phyloP scores from a whole-genome alignment of 2,329 filamentous ascomycete species.

The Lecanicillium sp. region DNA sequence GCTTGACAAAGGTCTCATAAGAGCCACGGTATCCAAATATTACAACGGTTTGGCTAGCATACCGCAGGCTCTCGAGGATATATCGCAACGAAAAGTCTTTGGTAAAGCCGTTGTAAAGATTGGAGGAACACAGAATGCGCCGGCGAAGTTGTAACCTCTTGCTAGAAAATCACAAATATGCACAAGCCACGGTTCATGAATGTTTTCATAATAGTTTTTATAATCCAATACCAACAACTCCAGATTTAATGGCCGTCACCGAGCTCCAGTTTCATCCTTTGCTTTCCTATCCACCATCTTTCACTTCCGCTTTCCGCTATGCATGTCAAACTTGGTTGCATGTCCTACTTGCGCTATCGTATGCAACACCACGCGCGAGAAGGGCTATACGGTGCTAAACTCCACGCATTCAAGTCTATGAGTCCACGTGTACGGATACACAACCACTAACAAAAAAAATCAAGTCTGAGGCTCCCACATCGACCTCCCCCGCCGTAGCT shows the following conservation, averaged over 20 bases:
- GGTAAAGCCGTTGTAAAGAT: conserved; percentile 45
- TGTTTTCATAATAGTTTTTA: conserved; percentile 2
- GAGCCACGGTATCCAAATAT: conserved; percentile 40
- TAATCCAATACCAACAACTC: conserved; percentile 8
- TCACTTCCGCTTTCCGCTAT: too few relatives aligned
- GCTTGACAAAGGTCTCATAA: conserved; percentile 36
- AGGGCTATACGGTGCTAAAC: too few relatives aligned
- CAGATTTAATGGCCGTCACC: conserved; percentile 1
- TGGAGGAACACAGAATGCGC: too few relatives aligned
- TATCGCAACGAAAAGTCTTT: conserved; percentile 40
- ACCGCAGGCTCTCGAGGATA: conserved; percentile 39
- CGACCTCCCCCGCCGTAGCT: background rate
- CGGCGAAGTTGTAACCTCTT: conserved; percentile 6
- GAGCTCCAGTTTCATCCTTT: too few relatives aligned
- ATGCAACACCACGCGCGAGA: too few relatives aligned
- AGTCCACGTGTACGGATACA: too few relatives aligned
- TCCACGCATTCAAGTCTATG: too few relatives aligned
- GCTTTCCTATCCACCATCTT: too few relatives aligned
- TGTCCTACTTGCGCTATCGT: too few relatives aligned
- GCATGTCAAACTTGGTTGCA: too few relatives aligned
- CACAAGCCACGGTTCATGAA: background rate
- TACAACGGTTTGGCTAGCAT: conserved; percentile 43
- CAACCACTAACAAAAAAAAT: too few relatives aligned
- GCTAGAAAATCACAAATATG: background rate
- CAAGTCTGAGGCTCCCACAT: conserved; percentile 16